phyloP scores from a whole-genome alignment of 2,329 filamentous ascomycete genomes.

The Penicillium sp. region DNA sequence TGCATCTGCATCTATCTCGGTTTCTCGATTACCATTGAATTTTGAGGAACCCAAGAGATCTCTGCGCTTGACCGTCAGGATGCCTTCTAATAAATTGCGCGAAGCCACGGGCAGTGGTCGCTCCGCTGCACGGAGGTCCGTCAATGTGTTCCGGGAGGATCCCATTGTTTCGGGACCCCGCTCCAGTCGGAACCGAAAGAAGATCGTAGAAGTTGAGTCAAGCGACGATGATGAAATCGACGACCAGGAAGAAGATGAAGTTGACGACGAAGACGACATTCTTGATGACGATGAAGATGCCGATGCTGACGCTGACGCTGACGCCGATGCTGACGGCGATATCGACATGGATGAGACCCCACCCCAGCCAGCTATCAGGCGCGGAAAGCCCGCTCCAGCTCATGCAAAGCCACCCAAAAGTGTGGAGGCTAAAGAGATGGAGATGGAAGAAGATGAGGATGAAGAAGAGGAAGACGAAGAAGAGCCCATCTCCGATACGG shows the following conservation, averaged over 20 bases:
- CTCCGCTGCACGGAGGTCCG: conserved; percentile 30
- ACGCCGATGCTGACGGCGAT: conserved; percentile 4
- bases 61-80: conserved; percentile 51
- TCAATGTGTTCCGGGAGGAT: conserved; percentile 49
- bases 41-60: conserved; percentile 42
- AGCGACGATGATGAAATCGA: conserved; percentile 53
- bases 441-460: conserved; percentile 37
- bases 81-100: conserved; percentile 52
- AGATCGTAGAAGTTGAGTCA: conserved; percentile 47
- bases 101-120: conserved; percentile 45
- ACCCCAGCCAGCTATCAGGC: conserved; percentile 40
- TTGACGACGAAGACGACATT: conserved; percentile 39
- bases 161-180: conserved; percentile 49
- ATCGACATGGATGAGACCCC: conserved; percentile 50
- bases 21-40: conserved; percentile 38
- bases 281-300: conserved; percentile 44
- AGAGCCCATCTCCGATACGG: conserved; percentile 47
- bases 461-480: conserved; percentile 50
- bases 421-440: conserved; percentile 51
- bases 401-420: conserved; percentile 42
- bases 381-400: conserved; percentile 39
- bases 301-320: conserved; percentile 32
- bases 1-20: conserved; percentile 19
- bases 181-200: conserved; percentile 48
- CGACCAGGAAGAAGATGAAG: conserved; percentile 44